phyloP scores from a whole-genome alignment of 1,284 basidiomycete species.

The Fomitopsis palustris region DNA sequence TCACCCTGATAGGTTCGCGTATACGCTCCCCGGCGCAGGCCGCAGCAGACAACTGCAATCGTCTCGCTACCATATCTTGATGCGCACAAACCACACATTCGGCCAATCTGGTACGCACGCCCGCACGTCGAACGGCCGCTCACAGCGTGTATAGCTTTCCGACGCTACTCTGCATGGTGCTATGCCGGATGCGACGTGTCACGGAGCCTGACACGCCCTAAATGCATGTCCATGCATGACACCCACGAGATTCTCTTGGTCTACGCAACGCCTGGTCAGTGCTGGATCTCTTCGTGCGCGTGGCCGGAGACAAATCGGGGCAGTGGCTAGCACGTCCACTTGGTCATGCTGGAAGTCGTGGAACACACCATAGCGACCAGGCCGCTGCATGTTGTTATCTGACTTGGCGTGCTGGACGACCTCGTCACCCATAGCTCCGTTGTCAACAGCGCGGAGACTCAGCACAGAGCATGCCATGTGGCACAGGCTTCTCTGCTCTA shows the following conservation, averaged over 20 bases:
- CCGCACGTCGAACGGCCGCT: background rate
- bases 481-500: too few relatives aligned
- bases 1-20: too few relatives aligned
- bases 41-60: too few relatives aligned
- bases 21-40: too few relatives aligned
- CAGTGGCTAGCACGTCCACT: background rate
- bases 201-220: background rate
- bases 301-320: background rate
- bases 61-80: too few relatives aligned
- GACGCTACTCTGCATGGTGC: too few relatives aligned
- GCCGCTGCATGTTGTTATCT: background rate
- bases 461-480: too few relatives aligned
- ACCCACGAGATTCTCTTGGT: background rate
- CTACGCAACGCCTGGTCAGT: background rate
- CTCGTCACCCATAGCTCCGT: too few relatives aligned
- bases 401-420: background rate
- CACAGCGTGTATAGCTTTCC: background rate
- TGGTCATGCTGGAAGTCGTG: background rate
- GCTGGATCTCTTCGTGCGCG: background rate
- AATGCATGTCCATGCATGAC: background rate
- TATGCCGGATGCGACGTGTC: background rate
- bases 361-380: background rate
- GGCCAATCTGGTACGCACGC: background rate
- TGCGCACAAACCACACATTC: too few relatives aligned
- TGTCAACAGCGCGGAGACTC: too few relatives aligned